These are phyloP conservation scores for Lactarius indigo DNA, from an alignment of 768 basidiomycete genomes.

Conservation along the genomic window DNA sequence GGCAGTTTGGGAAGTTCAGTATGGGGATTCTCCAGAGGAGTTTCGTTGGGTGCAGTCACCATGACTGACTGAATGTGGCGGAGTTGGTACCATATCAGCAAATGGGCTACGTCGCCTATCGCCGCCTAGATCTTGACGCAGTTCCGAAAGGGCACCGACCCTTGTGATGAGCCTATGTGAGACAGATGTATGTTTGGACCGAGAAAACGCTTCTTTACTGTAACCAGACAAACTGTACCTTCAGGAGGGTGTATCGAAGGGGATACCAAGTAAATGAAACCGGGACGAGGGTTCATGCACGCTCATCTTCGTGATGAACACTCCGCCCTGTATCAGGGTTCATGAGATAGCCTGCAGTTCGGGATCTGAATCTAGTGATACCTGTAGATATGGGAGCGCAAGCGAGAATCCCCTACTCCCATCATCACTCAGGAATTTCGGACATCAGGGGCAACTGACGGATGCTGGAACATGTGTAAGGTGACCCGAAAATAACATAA, in stretches of 20 bases:
- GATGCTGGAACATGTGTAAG: too few species aligned
- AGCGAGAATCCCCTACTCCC: not conserved
- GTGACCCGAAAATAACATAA: not conserved
- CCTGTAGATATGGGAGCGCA: not conserved
- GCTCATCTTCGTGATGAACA: not conserved
- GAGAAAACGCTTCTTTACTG: not conserved
- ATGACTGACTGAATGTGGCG: conserved; percentile 9
- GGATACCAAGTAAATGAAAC: not conserved
- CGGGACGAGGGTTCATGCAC: not conserved
- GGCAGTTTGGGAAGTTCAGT: conserved; percentile 1
- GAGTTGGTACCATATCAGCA: conserved; percentile 13
- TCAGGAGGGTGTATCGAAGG: not conserved
- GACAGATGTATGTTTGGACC: not conserved
- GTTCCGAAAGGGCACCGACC: conserved; percentile 9
- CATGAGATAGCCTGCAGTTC: not conserved
- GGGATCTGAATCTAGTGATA: not conserved
- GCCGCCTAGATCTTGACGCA: conserved; percentile 10
- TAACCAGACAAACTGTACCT: not conserved
- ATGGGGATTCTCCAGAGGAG: conserved; percentile 12
- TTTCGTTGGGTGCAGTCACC: not conserved
- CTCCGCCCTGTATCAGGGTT: conserved; percentile 4
- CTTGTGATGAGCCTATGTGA: not conserved
- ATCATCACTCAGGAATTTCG: not conserved
- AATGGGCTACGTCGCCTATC: conserved; percentile 14
- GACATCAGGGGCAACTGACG: not conserved